phyloP scores from a whole-genome alignment of 495 filamentous ascomycete species.

The Xylaria bambusicola region DNA sequence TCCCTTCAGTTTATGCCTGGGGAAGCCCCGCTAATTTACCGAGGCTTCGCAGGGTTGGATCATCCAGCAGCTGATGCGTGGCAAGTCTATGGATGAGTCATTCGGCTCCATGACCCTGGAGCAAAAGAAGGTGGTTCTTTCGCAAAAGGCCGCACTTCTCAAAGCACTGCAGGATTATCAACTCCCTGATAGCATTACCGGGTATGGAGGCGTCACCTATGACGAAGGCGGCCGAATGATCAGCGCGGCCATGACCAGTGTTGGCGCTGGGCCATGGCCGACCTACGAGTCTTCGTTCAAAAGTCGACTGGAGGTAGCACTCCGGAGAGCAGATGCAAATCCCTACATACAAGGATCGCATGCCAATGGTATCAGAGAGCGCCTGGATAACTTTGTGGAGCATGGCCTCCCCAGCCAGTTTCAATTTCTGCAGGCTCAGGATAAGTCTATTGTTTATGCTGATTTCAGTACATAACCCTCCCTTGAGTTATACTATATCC shows the following conservation, averaged over 20 bases:
- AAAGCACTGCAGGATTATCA: constrained; percentile 24
- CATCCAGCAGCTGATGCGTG: constrained; percentile 29
- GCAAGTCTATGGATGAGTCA: constrained; percentile 19
- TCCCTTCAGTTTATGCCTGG: constrained; percentile 29
- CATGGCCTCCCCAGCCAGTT: constrained; percentile 17
- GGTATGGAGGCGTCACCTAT: constrained; percentile 30
- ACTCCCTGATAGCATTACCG: constrained; percentile 22
- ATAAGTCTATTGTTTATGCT: constrained; percentile 2
- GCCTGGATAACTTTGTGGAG: constrained; percentile 22
- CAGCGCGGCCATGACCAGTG: constrained; percentile 29
- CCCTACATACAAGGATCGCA: constrained; percentile 27
- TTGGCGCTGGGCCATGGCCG: constrained; percentile 20
- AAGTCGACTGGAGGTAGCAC: constrained; percentile 19
- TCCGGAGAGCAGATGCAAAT: constrained; percentile 22
- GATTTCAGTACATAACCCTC: constrained; percentile 7
- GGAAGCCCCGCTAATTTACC: constrained; percentile 23
- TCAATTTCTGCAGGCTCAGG: not conserved
- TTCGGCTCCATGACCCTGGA: constrained; percentile 22
- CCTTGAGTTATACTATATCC: not conserved
- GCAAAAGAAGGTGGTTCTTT: constrained; percentile 24
- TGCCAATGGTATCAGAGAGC: constrained; percentile 23
- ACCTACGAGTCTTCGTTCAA: constrained; percentile 22
- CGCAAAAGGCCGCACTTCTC: constrained; percentile 26
- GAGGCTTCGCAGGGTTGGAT: constrained; percentile 28
- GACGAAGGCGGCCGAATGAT: constrained; percentile 22